phyloP scores from a whole-genome alignment of 2,329 filamentous ascomycete species.

The Plenodomus biglobosus region DNA sequence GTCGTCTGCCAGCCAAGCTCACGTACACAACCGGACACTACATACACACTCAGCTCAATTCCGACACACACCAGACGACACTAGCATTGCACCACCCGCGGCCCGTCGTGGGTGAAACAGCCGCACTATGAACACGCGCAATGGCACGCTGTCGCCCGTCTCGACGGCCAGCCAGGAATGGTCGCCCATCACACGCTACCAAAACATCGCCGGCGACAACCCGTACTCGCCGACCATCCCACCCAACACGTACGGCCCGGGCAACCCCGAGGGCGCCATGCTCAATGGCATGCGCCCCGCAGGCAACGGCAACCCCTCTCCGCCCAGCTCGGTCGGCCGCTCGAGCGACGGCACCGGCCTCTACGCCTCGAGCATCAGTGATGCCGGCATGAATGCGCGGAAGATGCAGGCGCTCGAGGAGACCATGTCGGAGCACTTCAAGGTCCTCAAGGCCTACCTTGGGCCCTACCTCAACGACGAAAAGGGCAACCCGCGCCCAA shows the following conservation, averaged over 20 bases:
- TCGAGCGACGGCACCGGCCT: slow-evolving; percentile 78
- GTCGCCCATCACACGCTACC: slow-evolving; percentile 46
- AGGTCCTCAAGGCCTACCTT: slow-evolving; percentile 75
- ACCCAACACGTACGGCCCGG: slow-evolving; percentile 38
- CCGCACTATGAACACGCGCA: slow-evolving; percentile 41
- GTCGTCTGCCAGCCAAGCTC: neutral
- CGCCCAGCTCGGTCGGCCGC: slow-evolving; percentile 82
- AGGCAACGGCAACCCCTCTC: slow-evolving; percentile 65
- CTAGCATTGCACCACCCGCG: slow-evolving; percentile 24
- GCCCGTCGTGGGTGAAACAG: slow-evolving; percentile 25
- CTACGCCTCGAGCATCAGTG: slow-evolving; percentile 56
- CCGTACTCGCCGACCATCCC: slow-evolving; percentile 44
- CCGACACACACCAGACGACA: slow-evolving; percentile 15
- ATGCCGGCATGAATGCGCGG: slow-evolving; percentile 61
- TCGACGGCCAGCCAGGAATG: slow-evolving; percentile 46
- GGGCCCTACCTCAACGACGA: slow-evolving; percentile 71
- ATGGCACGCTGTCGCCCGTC: slow-evolving; percentile 45
- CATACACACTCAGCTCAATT: too few species aligned
- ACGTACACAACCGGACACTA: too few species aligned
- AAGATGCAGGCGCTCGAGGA: slow-evolving; percentile 64
- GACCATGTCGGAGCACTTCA: slow-evolving; percentile 77
- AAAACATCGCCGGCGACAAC: slow-evolving; percentile 41
- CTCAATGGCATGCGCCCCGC: slow-evolving; percentile 57
- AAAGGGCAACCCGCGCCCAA: slow-evolving; percentile 71
- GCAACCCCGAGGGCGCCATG: slow-evolving; percentile 45